Conservation (phyloP, 345 rosid species). For the Ceriops tagal region DNA sequence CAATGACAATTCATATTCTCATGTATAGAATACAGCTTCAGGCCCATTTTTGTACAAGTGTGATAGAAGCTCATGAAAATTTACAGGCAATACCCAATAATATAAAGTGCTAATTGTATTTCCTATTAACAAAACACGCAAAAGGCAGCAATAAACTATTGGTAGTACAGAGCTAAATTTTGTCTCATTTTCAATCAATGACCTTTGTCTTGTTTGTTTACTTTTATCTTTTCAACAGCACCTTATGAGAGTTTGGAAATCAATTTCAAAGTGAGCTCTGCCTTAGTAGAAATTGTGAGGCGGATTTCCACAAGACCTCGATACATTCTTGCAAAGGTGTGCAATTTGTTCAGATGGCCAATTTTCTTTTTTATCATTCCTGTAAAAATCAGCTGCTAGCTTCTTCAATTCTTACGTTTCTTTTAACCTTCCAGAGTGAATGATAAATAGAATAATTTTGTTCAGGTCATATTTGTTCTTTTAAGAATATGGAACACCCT, state of each 20-base stretch:
- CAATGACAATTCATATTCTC: too few species aligned
- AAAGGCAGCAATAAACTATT: neutral
- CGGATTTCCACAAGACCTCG: constrained; percentile 79
- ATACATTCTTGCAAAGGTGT: constrained; percentile 94
- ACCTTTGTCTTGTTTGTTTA: constrained; percentile 1
- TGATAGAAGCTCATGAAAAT: neutral
- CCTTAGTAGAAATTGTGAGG: constrained; percentile 84
- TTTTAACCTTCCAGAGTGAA: neutral
- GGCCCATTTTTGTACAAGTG: neutral
- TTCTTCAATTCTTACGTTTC: neutral
- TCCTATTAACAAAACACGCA: neutral
- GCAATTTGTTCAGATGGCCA: constrained; percentile 5
- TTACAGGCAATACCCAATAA: neutral
- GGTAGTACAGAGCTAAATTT: neutral
- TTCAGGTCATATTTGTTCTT: neutral
- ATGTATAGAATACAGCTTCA: neutral
- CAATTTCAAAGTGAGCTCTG: constrained; percentile 95
- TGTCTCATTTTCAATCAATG: neutral
- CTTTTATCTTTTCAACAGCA: constrained; percentile 43
- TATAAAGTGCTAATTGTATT: neutral
- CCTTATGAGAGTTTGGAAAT: constrained; percentile 90
- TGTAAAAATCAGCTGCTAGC: neutral
- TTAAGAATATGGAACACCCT: neutral
- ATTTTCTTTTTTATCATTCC: neutral
- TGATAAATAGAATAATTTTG: neutral